Base-by-base conservation (phyloP, 2,329 filamentous ascomycete genomes). In the Penicillium olsonii region DNA sequence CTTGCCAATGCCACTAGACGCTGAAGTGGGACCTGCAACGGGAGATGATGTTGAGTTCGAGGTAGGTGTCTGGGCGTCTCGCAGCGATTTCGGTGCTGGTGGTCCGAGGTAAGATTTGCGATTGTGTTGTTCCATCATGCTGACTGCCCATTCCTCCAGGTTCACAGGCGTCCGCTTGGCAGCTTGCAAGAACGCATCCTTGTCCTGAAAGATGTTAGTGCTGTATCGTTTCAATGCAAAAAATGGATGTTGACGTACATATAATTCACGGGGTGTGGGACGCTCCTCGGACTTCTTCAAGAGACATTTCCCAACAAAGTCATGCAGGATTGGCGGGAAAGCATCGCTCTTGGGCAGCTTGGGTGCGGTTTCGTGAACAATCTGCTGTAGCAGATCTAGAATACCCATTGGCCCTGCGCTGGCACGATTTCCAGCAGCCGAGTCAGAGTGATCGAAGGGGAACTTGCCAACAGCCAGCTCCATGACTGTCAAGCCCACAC, bases 381-480 rank as follows among this genome's bases (percentile, higher is more conserved):
- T 99, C 69, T 96, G 92, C 73, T 99, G 94, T 40, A 99, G 78
- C 51, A 99, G 81, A 73, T 99, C 94, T 48, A 99, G 79, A 62
- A 99, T 99, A 58, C 94, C 94, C 67, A 95, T 92, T 2, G 94
- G 94, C 1, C 84, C 84, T 24, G 81, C 81, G 43, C 82, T 79
- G 42, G 85, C 84, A 50, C 84, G 79, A 51, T 82, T 81, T 45
- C 82, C 82, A 2, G 88, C 90, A 43, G 87, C 86, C 57, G 92
- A 87, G 49, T 95, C 90, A 62, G 84, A 90, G 11, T 85, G 80
- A 57, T 88, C 87, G 68, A 99, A 99, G 1, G 94, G 94, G 66
- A 99, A 99, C 66, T 95, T 92, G 58, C 94, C 94, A 66, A 99
- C 96, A 27, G 94, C 94, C 60, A 99, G 76, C 73, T 99, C 94